Conservation (phyloP, 179 eudicot species). For the Patellifolia procumbens region DNA sequence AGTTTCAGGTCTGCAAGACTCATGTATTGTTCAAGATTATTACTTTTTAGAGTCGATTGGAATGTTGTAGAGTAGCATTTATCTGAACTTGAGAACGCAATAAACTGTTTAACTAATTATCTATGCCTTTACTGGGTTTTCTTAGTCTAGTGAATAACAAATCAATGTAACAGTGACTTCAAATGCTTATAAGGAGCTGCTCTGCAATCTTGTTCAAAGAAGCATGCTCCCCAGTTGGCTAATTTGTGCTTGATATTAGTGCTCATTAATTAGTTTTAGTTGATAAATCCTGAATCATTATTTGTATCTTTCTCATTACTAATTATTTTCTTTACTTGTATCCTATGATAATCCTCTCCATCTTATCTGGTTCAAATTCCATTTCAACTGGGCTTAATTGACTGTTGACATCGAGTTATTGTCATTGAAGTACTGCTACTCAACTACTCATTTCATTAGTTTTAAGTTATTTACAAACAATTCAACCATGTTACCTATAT, state of each 20-base stretch:
- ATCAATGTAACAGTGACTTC: background rate
- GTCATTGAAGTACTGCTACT: no score
- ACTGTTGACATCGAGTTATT: no score
- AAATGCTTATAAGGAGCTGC: background rate
- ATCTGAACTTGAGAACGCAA: conserved; percentile 12
- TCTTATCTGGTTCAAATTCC: no score
- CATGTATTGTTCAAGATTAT: background rate
- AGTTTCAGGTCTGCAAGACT: background rate
- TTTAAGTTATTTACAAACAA: no score
- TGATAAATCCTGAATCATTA: background rate
- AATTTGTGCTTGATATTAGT: background rate
- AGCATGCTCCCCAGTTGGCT: conserved; percentile 9
- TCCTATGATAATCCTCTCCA: background rate
- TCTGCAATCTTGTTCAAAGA: background rate
- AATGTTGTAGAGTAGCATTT: background rate
- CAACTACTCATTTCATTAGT: no score
- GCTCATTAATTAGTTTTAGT: background rate
- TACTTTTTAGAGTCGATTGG: background rate
- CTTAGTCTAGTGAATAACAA: conserved; percentile 3
- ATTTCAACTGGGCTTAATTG: no score
- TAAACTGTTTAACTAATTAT: background rate
- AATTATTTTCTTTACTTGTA: background rate
- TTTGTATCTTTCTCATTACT: background rate
- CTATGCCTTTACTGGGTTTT: background rate
- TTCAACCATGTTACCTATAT: no score